Evolutionary conservation across 306 rosid genomes (phyloP).

Genomic region (Lathyrus sativus): DNA sequence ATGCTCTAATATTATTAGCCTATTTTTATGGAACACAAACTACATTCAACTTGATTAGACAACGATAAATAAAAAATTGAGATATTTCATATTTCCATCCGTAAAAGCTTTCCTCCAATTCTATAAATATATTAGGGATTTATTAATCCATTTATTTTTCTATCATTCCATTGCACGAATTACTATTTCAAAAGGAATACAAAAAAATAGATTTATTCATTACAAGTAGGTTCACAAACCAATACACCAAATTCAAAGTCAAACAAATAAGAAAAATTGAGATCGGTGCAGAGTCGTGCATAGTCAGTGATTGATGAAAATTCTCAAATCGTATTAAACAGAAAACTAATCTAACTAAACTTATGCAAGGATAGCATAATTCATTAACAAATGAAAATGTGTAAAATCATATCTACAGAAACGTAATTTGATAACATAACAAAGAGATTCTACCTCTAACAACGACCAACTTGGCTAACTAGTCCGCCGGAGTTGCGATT

Average conservation of each 20-base stretch:
- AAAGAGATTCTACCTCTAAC: background rate
- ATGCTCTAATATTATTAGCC: too few species aligned
- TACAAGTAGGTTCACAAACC: background rate
- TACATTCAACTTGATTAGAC: constrained; percentile 2
- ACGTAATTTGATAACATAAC: background rate
- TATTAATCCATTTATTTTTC: too few species aligned
- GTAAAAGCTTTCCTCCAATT: background rate
- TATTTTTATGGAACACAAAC: background rate
- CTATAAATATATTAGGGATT: background rate
- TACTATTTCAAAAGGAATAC: background rate
- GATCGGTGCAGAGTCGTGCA: background rate
- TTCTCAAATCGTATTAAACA: constrained; percentile 9
- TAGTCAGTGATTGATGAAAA: constrained; percentile 1
- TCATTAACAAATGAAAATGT: background rate
- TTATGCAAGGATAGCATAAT: background rate
- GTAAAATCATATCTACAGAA: constrained; percentile 10
- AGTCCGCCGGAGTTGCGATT: too few species aligned
- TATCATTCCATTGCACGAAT: too few species aligned
- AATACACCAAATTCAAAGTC: background rate
- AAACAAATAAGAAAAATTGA: background rate
- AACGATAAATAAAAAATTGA: too few species aligned
- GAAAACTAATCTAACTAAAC: background rate
- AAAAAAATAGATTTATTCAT: background rate
- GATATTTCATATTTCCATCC: too few species aligned
- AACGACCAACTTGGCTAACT: too few species aligned